Conservation (phyloP, 2,329 filamentous ascomycete genomes). For the Lachnellula occidentalis region DNA sequence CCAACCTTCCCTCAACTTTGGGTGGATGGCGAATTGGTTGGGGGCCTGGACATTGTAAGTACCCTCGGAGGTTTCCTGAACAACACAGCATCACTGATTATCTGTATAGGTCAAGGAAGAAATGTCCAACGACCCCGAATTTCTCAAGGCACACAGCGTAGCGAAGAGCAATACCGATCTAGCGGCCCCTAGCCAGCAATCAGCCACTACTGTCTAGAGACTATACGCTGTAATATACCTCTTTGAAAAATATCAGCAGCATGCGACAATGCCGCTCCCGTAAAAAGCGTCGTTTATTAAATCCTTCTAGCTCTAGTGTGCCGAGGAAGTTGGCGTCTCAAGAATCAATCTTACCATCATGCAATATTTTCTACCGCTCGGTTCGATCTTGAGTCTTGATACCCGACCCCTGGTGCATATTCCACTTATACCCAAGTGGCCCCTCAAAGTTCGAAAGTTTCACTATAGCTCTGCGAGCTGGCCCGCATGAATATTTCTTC, state of each 20-base stretch:
- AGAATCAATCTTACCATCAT: too few species aligned
- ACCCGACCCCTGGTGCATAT: too few species aligned
- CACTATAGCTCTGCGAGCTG: too few species aligned
- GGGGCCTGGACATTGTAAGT: constrained; percentile 91
- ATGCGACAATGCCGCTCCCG: background rate
- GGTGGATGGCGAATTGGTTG: constrained; percentile 83
- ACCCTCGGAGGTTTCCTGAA: background rate
- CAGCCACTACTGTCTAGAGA: background rate
- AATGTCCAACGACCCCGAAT: constrained; percentile 74
- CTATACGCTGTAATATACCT: background rate
- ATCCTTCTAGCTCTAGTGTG: too few species aligned
- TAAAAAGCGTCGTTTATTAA: too few species aligned
- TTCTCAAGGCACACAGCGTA: constrained; percentile 69
- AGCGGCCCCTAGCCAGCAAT: constrained; percentile 5
- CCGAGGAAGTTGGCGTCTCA: too few species aligned
- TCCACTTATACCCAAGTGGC: too few species aligned
- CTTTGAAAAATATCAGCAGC: background rate
- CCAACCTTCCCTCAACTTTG: constrained; percentile 96
- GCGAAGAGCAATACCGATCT: constrained; percentile 12
- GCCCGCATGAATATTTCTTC: too few species aligned
- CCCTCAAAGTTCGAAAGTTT: too few species aligned
- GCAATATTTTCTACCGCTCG: too few species aligned
- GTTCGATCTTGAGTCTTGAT: too few species aligned
- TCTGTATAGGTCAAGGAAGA: constrained; percentile 79
- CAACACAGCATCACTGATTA: background rate